Evolutionary conservation across 1,284 basidiomycete species (phyloP).

Genomic region (Ganoderma sinense): DNA sequence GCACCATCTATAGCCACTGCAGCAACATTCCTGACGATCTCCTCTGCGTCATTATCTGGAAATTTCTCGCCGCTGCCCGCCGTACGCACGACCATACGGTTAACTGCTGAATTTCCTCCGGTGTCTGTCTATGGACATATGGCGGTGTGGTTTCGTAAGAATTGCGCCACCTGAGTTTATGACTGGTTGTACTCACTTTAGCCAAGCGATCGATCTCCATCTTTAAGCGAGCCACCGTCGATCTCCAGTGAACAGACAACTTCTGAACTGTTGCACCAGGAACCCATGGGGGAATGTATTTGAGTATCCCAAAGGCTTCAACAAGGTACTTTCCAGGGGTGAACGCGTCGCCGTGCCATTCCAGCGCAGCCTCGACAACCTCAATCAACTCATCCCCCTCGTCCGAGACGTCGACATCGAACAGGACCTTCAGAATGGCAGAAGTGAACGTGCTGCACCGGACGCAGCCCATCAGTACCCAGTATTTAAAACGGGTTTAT

Average conservation of each 20-base stretch:
- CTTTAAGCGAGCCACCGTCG: neutral
- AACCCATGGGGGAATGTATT: conserved; percentile 18
- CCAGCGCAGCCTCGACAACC: conserved; percentile 5
- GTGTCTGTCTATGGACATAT: neutral
- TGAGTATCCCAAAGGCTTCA: conserved; percentile 16
- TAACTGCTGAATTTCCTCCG: neutral
- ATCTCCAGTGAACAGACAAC: neutral
- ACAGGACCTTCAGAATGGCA: neutral
- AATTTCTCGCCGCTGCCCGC: neutral
- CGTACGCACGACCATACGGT: neutral
- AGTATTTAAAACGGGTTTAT: no score
- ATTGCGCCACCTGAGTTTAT: no score
- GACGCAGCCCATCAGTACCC: no score
- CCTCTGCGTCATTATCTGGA: neutral
- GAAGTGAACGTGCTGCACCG: conserved; percentile 10
- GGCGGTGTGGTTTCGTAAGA: neutral
- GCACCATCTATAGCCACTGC: conserved; percentile 4
- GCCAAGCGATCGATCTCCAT: neutral
- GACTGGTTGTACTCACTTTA: neutral
- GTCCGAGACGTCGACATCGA: conserved; percentile 11
- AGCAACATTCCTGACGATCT: conserved; percentile 1
- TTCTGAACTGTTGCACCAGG: conserved; percentile 11
- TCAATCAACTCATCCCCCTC: conserved; percentile 4
- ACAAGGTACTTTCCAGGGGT: conserved; percentile 18
- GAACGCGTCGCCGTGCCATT: neutral